Evolutionary conservation across 345 rosid species (phyloP).

Genomic region (Schrenkiella parvula): DNA sequence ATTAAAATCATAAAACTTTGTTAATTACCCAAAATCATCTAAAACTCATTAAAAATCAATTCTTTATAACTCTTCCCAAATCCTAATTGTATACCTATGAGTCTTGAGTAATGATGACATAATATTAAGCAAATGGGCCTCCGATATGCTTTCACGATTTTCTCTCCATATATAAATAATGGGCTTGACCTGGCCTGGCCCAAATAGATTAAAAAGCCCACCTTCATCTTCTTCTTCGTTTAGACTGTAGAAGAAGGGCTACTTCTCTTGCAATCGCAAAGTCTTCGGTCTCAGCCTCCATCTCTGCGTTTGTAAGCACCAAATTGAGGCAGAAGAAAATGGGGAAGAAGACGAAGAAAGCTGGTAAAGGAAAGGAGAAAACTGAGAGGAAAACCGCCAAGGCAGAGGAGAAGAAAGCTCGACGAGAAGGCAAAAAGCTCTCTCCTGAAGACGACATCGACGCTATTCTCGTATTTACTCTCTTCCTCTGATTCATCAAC

Average conservation of each 20-base stretch:
- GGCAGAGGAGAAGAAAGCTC: conserved; percentile 84
- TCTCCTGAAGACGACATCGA: conserved; percentile 95
- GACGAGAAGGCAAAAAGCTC: conserved; percentile 76
- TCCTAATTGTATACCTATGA: too few relatives aligned
- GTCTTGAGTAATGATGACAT: too few relatives aligned
- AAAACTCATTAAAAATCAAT: too few relatives aligned
- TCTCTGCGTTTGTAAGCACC: neutral
- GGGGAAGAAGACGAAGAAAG: conserved; percentile 94
- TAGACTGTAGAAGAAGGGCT: conserved; percentile 8
- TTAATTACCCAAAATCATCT: too few relatives aligned
- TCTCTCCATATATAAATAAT: neutral
- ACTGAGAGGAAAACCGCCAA: conserved; percentile 82
- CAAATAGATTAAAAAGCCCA: neutral
- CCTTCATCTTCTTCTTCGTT: neutral
- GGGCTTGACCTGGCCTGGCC: neutral
- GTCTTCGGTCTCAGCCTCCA: conserved; percentile 21
- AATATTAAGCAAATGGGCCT: neutral
- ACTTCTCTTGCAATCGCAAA: neutral
- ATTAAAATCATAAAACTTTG: too few relatives aligned
- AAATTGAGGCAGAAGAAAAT: conserved; percentile 1
- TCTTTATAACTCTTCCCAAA: too few relatives aligned
- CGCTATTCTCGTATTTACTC: conserved; percentile 66
- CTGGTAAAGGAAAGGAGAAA: conserved; percentile 92
- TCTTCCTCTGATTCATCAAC: too few relatives aligned
- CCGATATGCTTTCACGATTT: neutral